Conservation (phyloP, 2,329 filamentous ascomycete species). For the Microsporum canis region DNA sequence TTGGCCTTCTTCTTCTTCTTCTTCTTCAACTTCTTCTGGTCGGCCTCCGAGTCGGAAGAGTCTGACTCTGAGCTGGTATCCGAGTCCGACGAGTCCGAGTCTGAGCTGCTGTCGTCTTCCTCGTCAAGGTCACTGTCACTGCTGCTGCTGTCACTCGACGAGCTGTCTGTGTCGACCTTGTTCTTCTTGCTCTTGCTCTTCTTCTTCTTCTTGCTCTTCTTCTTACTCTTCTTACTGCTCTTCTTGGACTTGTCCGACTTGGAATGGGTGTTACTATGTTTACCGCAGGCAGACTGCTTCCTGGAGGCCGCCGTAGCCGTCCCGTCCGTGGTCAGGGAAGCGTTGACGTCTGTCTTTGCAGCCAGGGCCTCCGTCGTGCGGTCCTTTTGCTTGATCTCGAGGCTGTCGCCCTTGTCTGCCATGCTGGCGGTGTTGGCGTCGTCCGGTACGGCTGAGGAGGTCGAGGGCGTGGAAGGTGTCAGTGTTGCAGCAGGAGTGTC, state of each 20-base stretch:
- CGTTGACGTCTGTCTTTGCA: background rate
- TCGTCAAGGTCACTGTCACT: constrained; percentile 18
- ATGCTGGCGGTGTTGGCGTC: background rate
- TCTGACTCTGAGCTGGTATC: background rate
- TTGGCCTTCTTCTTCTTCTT: constrained; percentile 8
- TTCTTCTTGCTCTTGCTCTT: constrained; percentile 8
- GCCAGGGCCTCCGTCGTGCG: background rate
- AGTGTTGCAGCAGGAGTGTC: background rate
- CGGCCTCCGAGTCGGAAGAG: background rate
- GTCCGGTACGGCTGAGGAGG: background rate
- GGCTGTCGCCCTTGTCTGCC: background rate
- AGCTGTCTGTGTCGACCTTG: background rate
- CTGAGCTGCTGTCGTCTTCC: constrained; percentile 18
- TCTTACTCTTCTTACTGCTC: constrained; percentile 5
- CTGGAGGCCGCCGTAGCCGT: background rate
- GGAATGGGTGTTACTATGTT: background rate
- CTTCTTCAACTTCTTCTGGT: constrained; percentile 1
- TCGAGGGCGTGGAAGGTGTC: background rate
- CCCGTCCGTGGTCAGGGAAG: background rate
- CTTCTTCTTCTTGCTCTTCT: constrained; percentile 9
- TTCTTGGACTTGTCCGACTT: constrained; percentile 5
- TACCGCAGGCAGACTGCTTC: constrained; percentile 1
- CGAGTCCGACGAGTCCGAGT: background rate
- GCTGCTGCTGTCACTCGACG: constrained; percentile 11
- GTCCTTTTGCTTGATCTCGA: constrained; percentile 4